Conservation (phyloP, 2,329 filamentous ascomycete species). For the Fusarium floridanum region DNA sequence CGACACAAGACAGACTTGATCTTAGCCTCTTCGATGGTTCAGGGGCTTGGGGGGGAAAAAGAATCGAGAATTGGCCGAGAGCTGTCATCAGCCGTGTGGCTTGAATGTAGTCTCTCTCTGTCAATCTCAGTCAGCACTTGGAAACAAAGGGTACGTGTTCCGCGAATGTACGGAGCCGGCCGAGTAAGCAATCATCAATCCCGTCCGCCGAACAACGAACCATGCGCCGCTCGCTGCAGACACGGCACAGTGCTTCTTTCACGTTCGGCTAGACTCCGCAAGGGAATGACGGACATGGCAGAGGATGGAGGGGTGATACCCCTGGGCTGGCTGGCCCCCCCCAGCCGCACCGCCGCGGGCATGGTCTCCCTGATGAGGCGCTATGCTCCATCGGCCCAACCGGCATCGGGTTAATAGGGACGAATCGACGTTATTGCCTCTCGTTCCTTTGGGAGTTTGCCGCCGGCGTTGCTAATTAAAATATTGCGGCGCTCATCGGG, state of each 20-base stretch:
- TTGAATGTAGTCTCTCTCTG: conserved; percentile 13
- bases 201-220: conserved; percentile 2
- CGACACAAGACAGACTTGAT: not conserved
- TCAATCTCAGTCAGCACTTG: conserved; percentile 27
- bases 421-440: conserved; percentile 23
- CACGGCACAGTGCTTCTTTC: conserved; percentile 25
- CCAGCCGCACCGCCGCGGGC: not conserved
- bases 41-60: not conserved
- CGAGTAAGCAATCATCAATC: conserved; percentile 30
- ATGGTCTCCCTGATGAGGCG: conserved; percentile 26
- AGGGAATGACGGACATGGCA: conserved; percentile 30
- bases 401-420: conserved; percentile 35
- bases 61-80: conserved; percentile 2
- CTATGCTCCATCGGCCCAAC: conserved; percentile 38
- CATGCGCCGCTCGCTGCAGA: not conserved
- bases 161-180: conserved; percentile 32
- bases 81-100: conserved; percentile 12
- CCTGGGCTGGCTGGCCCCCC: conserved; percentile 25
- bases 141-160: not conserved
- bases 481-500: conserved; percentile 26
- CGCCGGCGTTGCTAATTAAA: conserved; percentile 36
- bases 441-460: conserved; percentile 18
- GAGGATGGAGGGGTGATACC: conserved; percentile 15
- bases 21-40: not conserved
- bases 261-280: conserved; percentile 26